Conservation (phyloP, 2,329 filamentous ascomycete species). For the Penicillium corylophilum region DNA sequence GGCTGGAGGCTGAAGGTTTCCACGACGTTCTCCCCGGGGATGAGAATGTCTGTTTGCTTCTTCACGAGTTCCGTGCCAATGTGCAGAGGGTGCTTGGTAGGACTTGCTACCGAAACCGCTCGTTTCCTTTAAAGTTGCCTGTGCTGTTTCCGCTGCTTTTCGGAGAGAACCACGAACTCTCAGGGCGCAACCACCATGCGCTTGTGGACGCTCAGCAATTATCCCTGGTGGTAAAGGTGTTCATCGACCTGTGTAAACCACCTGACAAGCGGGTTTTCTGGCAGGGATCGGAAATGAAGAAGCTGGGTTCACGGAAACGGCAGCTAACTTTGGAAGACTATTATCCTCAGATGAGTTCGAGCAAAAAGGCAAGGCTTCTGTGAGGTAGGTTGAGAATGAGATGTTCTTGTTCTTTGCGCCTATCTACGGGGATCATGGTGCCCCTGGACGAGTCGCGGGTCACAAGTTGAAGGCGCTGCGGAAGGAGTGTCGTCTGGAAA, state of each 20-base stretch:
- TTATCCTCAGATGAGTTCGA: neutral
- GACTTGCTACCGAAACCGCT: neutral
- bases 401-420: neutral
- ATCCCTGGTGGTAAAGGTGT: neutral
- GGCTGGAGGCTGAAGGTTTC: neutral
- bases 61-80: neutral
- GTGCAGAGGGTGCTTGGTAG: neutral
- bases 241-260: neutral
- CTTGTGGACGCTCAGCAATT: conserved; percentile 1
- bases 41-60: neutral
- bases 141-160: neutral
- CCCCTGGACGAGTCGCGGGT: conserved; percentile 59
- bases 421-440: conserved; percentile 53
- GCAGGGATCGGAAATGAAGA: neutral
- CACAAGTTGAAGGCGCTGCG: conserved; percentile 52
- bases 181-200: conserved; percentile 2
- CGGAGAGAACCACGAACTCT: neutral
- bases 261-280: neutral
- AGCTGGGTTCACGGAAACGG: neutral
- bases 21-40: neutral
- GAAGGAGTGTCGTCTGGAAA: conserved; percentile 48
- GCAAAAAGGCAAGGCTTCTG: neutral
- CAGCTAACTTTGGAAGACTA: neutral
- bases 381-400: neutral
- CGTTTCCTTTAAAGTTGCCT: neutral